phyloP scores from a whole-genome alignment of 352 stramenopile species.

The Thalassiosira allenii region DNA sequence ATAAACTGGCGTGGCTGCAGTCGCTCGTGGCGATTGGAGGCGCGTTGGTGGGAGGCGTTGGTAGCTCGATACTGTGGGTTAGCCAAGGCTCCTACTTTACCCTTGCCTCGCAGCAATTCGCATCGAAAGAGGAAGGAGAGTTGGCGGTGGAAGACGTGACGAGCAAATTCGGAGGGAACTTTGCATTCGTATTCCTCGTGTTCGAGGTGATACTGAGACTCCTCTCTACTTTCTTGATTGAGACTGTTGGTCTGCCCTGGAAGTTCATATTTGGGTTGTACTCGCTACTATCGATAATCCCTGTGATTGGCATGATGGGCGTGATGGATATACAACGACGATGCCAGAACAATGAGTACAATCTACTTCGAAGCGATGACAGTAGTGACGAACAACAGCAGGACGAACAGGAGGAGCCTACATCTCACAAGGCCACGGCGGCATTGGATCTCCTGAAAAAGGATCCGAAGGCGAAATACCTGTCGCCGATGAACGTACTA shows the following conservation, averaged over 20 bases:
- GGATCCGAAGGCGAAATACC: slow-evolving; percentile 83
- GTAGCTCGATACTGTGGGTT: slow-evolving; percentile 42
- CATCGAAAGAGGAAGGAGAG: slow-evolving; percentile 16
- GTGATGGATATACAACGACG: slow-evolving; percentile 39
- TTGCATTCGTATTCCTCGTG: slow-evolving; percentile 76
- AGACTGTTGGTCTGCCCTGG: slow-evolving; percentile 58
- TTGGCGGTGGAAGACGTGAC: slow-evolving; percentile 50
- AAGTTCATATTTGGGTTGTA: slow-evolving; percentile 74
- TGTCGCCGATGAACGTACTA: slow-evolving; percentile 75
- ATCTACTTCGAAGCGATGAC: neutral
- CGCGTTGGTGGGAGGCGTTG: slow-evolving; percentile 29
- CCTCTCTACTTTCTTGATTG: slow-evolving; percentile 68
- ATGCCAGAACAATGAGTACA: neutral
- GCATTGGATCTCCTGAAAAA: slow-evolving; percentile 60
- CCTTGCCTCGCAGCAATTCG: slow-evolving; percentile 63
- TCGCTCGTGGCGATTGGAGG: slow-evolving; percentile 15
- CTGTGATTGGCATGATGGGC: slow-evolving; percentile 49
- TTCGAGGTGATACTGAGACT: slow-evolving; percentile 69
- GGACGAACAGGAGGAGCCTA: neutral
- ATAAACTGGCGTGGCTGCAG: neutral
- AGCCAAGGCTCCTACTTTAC: slow-evolving; percentile 70
- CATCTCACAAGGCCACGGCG: slow-evolving; percentile 55
- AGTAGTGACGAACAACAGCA: neutral
- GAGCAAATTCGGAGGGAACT: slow-evolving; percentile 64
- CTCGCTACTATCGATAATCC: slow-evolving; percentile 54